Conservation (phyloP, 164 flowering plant species). For the Liquidambar formosana region DNA sequence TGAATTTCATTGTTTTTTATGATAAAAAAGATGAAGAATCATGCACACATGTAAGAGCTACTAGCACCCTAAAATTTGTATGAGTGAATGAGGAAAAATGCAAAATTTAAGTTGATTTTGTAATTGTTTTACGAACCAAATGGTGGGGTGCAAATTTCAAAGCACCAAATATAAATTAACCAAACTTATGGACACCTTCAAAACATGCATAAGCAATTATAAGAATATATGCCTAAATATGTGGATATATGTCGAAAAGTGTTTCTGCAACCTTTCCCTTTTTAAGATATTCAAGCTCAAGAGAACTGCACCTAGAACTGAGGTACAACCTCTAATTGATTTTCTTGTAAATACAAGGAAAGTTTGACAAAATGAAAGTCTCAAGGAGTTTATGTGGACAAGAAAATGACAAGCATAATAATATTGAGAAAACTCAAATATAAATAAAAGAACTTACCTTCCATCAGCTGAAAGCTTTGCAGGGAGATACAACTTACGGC, state of each 20-base stretch:
- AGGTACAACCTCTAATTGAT: too few relatives aligned
- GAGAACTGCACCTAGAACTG: too few relatives aligned
- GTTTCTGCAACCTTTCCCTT: too few relatives aligned
- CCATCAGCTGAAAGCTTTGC: conserved; percentile 69
- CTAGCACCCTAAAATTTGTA: background rate
- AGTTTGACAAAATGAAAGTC: too few relatives aligned
- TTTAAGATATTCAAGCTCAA: too few relatives aligned
- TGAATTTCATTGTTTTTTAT: background rate
- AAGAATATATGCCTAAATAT: background rate
- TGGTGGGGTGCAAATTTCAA: background rate
- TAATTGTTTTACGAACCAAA: background rate
- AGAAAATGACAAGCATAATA: too few relatives aligned
- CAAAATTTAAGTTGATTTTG: background rate
- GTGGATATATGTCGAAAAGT: background rate
- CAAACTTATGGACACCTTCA: background rate
- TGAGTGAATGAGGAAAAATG: too few relatives aligned
- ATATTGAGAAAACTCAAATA: too few relatives aligned
- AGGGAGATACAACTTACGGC: conserved; percentile 88
- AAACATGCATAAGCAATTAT: background rate
- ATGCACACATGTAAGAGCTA: background rate
- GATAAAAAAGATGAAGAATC: background rate
- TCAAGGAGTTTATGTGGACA: too few relatives aligned
- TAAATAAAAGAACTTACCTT: conserved; percentile 33
- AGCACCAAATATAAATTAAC: background rate
- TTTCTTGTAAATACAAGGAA: too few relatives aligned